Evolutionary conservation across 1,284 basidiomycete genomes (phyloP), one percentile per base, ranked within the genome.

Genomic region (Marasmius oreades): DNA sequence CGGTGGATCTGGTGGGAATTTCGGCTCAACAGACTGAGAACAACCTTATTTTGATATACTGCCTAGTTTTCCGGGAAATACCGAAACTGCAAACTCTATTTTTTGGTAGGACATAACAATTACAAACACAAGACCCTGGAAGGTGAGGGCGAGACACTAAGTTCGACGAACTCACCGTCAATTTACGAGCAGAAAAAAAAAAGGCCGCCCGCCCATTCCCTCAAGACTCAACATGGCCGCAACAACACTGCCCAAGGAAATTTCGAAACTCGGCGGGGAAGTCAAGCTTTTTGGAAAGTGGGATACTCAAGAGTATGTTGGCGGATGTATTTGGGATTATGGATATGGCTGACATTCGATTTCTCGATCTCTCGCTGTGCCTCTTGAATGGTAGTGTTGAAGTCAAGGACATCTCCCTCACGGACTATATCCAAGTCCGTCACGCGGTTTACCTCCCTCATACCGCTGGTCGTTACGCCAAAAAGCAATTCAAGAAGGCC

Each of bases 401-500:
- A 78, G 94, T 98, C 73, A 98, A 98, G 84, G 97, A 99, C 74
- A 99, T 99, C 77, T 98, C 95, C 63, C 79, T 98, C 67, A 92
- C 91, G 61, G 97, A 99, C 79, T 99, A 99, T 88, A 96, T 99
- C 77, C 95, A 98, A 81, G 92, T 97, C 78, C 95, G 94, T 74
- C 95, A 98, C 76, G 90, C 95, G 60, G 95, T 98, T 73, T 98
- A 95, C 81, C 80, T 96, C 60, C 93, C 96, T 61, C 96, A 99
- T 86, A 99, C 97, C 62, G 95, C 96, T 66, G 97, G 97, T 66
- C 94, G 97, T 77, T 99, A 98, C 77, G 93, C 95, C 73, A 95
- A 95, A 85, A 98, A 98, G 84, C 95, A 98, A 77, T 99, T 99
- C 90, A 97, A 96, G 85, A 99, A 99, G 89, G 95, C 95, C 20